Conservation (phyloP, 768 basidiomycete genomes). For the Pholiota microspora region DNA sequence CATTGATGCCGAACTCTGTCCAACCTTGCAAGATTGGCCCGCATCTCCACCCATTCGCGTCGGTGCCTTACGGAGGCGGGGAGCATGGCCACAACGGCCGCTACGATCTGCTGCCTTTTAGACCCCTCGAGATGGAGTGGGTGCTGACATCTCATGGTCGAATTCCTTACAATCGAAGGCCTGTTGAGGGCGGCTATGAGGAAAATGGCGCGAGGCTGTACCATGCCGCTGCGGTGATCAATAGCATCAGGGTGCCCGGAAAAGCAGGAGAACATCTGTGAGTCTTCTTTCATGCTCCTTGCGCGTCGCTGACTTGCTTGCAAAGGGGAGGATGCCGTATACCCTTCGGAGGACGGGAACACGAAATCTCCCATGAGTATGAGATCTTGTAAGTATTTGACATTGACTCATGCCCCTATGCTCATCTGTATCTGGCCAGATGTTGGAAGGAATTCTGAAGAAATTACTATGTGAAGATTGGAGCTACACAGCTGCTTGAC, state of each 20-base stretch:
- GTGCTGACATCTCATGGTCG: conserved; percentile 59
- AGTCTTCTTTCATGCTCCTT: conserved; percentile 15
- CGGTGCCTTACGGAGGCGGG: conserved; percentile 62
- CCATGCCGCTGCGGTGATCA: conserved; percentile 57
- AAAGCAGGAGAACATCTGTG: conserved; percentile 74
- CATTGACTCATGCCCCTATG: background rate
- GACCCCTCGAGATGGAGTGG: conserved; percentile 69
- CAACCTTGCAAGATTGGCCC: conserved; percentile 84
- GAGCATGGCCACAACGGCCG: conserved; percentile 64
- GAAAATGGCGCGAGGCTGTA: conserved; percentile 64
- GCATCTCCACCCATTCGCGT: conserved; percentile 45
- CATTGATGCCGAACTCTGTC: conserved; percentile 61
- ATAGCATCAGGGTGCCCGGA: conserved; percentile 63
- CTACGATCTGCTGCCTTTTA: conserved; percentile 75
- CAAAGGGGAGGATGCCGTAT: conserved; percentile 41
- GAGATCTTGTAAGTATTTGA: conserved; percentile 43
- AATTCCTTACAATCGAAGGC: conserved; percentile 54
- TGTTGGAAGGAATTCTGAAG: conserved; percentile 32
- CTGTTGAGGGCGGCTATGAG: conserved; percentile 77
- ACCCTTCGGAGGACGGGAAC: conserved; percentile 45
- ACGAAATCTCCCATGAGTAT: conserved; percentile 38
- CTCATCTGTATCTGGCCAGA: conserved; percentile 17
- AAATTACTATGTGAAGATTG: background rate
- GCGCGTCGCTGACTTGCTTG: conserved; percentile 14
- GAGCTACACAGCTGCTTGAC: background rate